Base-by-base conservation (phyloP, 768 basidiomycete genomes). In the Mycena sanguinolenta region DNA sequence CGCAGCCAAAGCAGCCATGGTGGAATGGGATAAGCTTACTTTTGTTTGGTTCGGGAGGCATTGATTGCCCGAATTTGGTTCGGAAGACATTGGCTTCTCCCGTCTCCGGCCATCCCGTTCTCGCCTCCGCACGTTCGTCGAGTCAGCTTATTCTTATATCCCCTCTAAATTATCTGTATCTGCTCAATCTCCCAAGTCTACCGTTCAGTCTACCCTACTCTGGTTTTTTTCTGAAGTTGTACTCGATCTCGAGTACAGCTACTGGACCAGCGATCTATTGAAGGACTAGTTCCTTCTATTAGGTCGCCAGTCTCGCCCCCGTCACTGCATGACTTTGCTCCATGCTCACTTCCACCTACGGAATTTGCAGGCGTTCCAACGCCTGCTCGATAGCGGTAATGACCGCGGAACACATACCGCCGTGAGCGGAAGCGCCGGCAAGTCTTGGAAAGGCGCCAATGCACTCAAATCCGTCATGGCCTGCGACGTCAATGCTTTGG, bases 351-450 rank as follows among this genome's bases (percentile, higher is more conserved):
- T 93, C 77, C 79, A 84, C 78, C 87, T 90, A 76, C 86, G 90
- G 76, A 89, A 92, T 79, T 89, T 92, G 80, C 89, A 90, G 80
- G 91, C 88, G 59, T 95, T 95, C 79, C 91, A 92, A 77, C 90
- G 90, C 74, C 84, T 92, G 76, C 89, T 95, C 75, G 89, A 92
- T 75, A 83, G 80, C 71, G 77, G 77, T 75, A 74, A 76, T 70
- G 83, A 86, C 59, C 84, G 80, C 67, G 79, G 79, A 70, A 71
- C 77, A 69, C 69, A 77, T 54, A 71, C 79, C 69, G 64, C 75
- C 70, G 75, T 76, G 71, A 87, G 87, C 76, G 78, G 80, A 62
- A 88, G 90, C 74, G 84, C 84, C 10, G 84, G 87, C 62, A 88
- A 85, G 74, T 91, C 91, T 14, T 90, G 89, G 89, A 88, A 80